A percentile compares a stretch with the other conserved stretches of the same genome.
Evolutionary conservation across 2,329 filamentous ascomycete genomes (phyloP).

Genomic region (Talaromyces sp.): DNA sequence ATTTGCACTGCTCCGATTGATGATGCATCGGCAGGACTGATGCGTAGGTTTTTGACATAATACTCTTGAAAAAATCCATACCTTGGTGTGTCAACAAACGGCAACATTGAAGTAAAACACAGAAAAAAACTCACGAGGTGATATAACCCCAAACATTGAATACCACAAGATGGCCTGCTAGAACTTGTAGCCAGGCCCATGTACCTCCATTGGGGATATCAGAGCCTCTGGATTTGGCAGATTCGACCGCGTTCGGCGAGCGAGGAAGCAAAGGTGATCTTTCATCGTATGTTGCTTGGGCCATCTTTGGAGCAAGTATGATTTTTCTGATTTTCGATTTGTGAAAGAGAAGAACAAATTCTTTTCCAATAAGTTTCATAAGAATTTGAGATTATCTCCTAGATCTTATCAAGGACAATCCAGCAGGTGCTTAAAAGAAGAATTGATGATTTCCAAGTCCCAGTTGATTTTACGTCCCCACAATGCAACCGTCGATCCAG

Average conservation of each 20-base stretch:
- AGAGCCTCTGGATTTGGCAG: neutral
- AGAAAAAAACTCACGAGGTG: conserved; percentile 51
- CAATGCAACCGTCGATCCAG: neutral
- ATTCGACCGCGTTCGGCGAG: neutral
- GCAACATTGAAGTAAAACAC: neutral
- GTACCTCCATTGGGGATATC: conserved; percentile 11
- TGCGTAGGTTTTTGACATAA: conserved; percentile 44
- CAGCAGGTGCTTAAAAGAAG: no score
- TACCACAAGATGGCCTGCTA: conserved; percentile 6
- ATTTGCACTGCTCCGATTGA: conserved; percentile 14
- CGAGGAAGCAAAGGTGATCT: conserved; percentile 4
- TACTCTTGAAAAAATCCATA: conserved; percentile 35
- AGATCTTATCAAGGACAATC: no score
- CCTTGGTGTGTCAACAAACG: conserved; percentile 23
- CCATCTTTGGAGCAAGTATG: neutral
- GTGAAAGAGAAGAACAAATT: no score
- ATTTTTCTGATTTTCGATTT: no score
- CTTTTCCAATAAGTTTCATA: no score
- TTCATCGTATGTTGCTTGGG: neutral
- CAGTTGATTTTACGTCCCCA: neutral
- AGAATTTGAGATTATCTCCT: no score
- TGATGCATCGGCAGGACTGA: conserved; percentile 35
- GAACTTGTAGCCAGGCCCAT: conserved; percentile 15
- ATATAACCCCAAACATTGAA: conserved; percentile 16
- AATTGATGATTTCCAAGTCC: neutral